Evolutionary conservation across 306 rosid genomes (phyloP), one percentile per base, ranked within the genome.

Genomic region (Prinsepia uniflora): DNA sequence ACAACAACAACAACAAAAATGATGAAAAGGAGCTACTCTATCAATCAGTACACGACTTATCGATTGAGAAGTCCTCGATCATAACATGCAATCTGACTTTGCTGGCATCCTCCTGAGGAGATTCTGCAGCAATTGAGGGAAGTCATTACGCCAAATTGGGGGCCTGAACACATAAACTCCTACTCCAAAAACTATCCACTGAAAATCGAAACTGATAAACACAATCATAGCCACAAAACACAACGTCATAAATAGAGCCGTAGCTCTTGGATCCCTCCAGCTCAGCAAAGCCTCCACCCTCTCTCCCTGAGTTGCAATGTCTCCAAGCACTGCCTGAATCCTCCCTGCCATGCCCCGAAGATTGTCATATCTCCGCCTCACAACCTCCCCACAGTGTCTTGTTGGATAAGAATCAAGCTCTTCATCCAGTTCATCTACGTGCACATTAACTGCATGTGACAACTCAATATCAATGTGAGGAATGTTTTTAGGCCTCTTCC

Each of bases 361-460:
- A 9, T 64, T 17, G 66, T 85, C 83, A 1, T 82, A 82, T 20
- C 85, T 77, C 18, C 17, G 19, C 20, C 70, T 82, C 60, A 80
- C 18, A n/a, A 65, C 50, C 15, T 10, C 39, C 45, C 70, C 79
- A 8, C n/a, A 67, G 3, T 67, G 75, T 47, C 2, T 72, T 6
- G 89, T 74, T 8, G 89, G 86, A 39, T 82, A 41, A 45, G 83
- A 70, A 77, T 85, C 89, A 60, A 85, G 82, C 80, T 85, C 89
- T 68, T 85, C 87, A 52, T 83, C 83, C 69, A 85, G 5, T 71
- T 85, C 89, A 12, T 78, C 83, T 15, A 43, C 1, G 58, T 68
- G 80, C 62, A 80, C 43, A 36, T 70, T 46, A 53, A 76, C 54
- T 20, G 76, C 82, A 34, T 47, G 76, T 61, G 82, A 83, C 76